Conservation (phyloP, 371 early-diverging fungal genomes). For the Mucor circinelloides region DNA sequence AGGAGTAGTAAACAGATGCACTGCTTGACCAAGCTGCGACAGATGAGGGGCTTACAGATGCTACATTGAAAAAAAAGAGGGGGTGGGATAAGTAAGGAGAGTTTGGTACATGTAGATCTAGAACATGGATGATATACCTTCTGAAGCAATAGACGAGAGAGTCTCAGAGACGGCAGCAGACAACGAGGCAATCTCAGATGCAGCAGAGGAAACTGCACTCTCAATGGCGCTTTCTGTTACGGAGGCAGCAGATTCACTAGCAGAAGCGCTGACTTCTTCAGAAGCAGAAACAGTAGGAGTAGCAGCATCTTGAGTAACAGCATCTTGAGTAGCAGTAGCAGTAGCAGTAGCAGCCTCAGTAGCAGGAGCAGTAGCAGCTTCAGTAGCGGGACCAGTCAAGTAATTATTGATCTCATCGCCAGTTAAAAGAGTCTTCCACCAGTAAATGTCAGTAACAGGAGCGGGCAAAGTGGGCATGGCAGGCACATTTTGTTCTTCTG, state of each 20-base stretch:
- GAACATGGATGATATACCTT: constrained; percentile 5
- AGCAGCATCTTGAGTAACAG: neutral
- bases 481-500: neutral
- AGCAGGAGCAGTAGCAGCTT: constrained; percentile 2
- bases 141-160: neutral
- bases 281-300: neutral
- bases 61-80: constrained; percentile 1
- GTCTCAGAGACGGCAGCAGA: neutral
- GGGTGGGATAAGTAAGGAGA: neutral
- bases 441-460: constrained; percentile 25
- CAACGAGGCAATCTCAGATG: neutral
- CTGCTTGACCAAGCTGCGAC: constrained; percentile 14
- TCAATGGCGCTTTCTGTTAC: neutral
- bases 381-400: constrained; percentile 14
- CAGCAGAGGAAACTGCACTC: constrained; percentile 1
- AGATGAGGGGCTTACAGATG: constrained; percentile 3
- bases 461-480: constrained; percentile 9
- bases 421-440: constrained; percentile 27
- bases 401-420: constrained; percentile 21
- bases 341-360: neutral
- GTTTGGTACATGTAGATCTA: neutral
- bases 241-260: neutral
- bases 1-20: constrained; percentile 3
- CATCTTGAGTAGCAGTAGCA: constrained; percentile 1
- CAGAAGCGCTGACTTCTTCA: neutral